Evolutionary conservation across 2,329 filamentous ascomycete species (phyloP).

Genomic region (Verticillium nubilum): DNA sequence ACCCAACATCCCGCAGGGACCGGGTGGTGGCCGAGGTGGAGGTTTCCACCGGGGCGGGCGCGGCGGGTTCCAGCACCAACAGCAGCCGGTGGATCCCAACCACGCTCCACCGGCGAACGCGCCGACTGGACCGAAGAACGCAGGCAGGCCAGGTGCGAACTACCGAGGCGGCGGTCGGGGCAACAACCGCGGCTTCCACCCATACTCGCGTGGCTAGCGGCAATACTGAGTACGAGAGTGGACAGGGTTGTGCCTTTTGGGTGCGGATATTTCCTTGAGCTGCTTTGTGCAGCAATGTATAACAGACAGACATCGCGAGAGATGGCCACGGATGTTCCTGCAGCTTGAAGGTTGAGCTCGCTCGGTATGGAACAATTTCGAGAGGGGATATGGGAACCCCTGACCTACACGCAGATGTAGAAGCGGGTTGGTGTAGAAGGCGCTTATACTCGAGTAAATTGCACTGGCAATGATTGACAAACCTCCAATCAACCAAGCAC

Average conservation of each 20-base stretch:
- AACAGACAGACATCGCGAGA: no score
- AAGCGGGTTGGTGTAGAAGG: background rate
- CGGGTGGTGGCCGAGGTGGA: slow-evolving; percentile 29
- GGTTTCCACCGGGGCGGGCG: slow-evolving; percentile 35
- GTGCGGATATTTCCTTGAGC: background rate
- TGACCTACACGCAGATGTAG: background rate
- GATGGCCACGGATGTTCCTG: background rate
- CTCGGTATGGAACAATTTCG: background rate
- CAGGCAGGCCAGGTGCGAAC: slow-evolving; percentile 83
- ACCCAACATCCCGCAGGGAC: slow-evolving; percentile 57
- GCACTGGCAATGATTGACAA: background rate
- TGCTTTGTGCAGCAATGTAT: background rate
- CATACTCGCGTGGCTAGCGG: slow-evolving; percentile 46
- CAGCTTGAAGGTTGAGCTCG: background rate
- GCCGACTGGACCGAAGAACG: slow-evolving; percentile 94
- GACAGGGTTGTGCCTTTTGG: background rate
- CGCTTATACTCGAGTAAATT: background rate
- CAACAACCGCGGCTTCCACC: slow-evolving; percentile 70
- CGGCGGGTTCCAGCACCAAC: slow-evolving; percentile 21
- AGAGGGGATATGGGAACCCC: no score
- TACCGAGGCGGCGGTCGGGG: slow-evolving; percentile 86
- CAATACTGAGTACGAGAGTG: background rate
- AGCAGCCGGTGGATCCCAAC: slow-evolving; percentile 27
- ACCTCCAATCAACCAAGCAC: background rate
- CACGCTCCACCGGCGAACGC: slow-evolving; percentile 53